Conservation (phyloP, 2,329 filamentous ascomycete species). For the Colletotrichum simmondsii region DNA sequence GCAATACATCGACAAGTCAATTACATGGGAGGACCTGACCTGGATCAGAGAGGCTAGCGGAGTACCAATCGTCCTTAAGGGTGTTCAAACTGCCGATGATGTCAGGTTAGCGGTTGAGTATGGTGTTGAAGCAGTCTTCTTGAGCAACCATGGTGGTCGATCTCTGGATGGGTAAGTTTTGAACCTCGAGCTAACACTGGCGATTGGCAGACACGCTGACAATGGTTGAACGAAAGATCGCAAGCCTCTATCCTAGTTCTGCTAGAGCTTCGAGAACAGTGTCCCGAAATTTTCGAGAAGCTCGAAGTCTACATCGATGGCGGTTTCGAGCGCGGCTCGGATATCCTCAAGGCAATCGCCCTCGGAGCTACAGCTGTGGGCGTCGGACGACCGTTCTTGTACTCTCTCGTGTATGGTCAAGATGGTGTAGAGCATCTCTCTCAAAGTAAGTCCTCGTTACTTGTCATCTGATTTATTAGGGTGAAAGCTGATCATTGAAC, state of each 20-base stretch:
- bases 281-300: slow-evolving; percentile 32
- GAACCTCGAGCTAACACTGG: slow-evolving; percentile 50
- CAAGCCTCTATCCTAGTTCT: slow-evolving; percentile 33
- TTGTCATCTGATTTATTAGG: not conserved
- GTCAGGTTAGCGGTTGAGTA: slow-evolving; percentile 68
- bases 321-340: slow-evolving; percentile 72
- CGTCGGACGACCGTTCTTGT: slow-evolving; percentile 74
- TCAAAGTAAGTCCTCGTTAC: not conserved
- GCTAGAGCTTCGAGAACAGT: slow-evolving; percentile 61
- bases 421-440: slow-evolving; percentile 59
- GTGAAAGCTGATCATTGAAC: not conserved
- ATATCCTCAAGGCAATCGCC: slow-evolving; percentile 78
- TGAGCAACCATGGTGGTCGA: slow-evolving; percentile 77
- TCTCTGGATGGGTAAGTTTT: slow-evolving; percentile 53
- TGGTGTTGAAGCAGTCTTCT: slow-evolving; percentile 74
- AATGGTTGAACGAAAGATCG: slow-evolving; percentile 53
- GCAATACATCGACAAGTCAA: slow-evolving; percentile 64
- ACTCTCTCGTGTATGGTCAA: slow-evolving; percentile 50
- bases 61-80: slow-evolving; percentile 72
- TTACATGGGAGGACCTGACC: slow-evolving; percentile 72
- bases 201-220: slow-evolving; percentile 62
- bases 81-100: slow-evolving; percentile 73
- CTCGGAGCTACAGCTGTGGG: slow-evolving; percentile 73
- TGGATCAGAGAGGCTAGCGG: slow-evolving; percentile 66
- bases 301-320: slow-evolving; percentile 71